Conservation (phyloP, 768 basidiomycete species). For the Holtermannia corniformis region DNA sequence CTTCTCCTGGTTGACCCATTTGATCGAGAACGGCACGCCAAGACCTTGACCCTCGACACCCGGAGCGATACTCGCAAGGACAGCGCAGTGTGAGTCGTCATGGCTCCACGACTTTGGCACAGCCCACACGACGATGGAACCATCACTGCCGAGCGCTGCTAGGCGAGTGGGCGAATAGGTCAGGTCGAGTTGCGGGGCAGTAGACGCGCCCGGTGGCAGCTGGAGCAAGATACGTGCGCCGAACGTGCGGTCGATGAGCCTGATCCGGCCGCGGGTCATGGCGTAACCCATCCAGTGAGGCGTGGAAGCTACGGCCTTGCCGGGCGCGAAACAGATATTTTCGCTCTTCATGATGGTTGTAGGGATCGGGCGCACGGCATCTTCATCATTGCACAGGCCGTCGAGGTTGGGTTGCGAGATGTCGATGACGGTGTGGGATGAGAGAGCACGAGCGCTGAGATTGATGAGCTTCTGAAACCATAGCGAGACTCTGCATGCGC, state of each 20-base stretch:
- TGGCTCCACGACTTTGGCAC: slow-evolving; percentile 19
- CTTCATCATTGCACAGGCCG: slow-evolving; percentile 7
- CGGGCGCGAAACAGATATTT: slow-evolving; percentile 5
- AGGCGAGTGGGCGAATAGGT: slow-evolving; percentile 16
- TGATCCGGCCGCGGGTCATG: slow-evolving; percentile 15
- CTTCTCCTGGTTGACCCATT: slow-evolving; percentile 20
- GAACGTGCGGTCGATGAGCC: slow-evolving; percentile 20
- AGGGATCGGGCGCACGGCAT: slow-evolving; percentile 16
- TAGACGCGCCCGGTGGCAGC: slow-evolving; percentile 3
- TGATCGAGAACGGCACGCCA: slow-evolving; percentile 12
- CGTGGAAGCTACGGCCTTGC: slow-evolving; percentile 23
- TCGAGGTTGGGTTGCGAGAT: slow-evolving; percentile 19
- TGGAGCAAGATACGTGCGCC: slow-evolving; percentile 19
- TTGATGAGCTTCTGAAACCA: neutral
- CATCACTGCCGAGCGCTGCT: slow-evolving; percentile 17
- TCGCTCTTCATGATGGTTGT: slow-evolving; percentile 18
- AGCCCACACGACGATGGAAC: slow-evolving; percentile 12
- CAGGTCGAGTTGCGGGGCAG: slow-evolving; percentile 20
- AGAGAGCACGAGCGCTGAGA: slow-evolving; percentile 9
- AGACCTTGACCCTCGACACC: neutral
- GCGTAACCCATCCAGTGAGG: slow-evolving; percentile 23
- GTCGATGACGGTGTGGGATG: slow-evolving; percentile 18
- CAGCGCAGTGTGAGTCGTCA: slow-evolving; percentile 13
- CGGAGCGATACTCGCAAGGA: slow-evolving; percentile 6
- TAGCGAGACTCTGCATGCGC: neutral